These are phyloP conservation scores for Escallonia herrerae DNA, from an alignment of 129 eudicot species.

Conservation along the genomic window DNA sequence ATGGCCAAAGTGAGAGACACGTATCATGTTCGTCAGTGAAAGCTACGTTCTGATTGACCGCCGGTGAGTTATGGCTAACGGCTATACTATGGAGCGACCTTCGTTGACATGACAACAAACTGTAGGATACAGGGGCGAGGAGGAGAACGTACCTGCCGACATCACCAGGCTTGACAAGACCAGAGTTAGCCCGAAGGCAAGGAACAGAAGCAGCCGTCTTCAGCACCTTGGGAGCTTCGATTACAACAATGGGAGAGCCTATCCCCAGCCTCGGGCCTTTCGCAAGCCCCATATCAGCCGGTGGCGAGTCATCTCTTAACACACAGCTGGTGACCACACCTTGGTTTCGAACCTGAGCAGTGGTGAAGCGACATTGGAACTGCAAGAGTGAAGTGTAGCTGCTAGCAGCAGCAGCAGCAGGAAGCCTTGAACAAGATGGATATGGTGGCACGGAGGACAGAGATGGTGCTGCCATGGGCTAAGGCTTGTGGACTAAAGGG, in stretches of 20 bases:
- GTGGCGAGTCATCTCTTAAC: no score
- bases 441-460: neutral
- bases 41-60: no score
- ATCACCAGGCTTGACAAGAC: conserved; percentile 83
- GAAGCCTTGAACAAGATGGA: neutral
- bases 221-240: conserved; percentile 70
- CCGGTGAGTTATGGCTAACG: no score
- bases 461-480: neutral
- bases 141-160: conserved; percentile 61
- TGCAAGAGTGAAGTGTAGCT: neutral
- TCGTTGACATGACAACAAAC: no score
- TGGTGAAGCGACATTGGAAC: neutral
- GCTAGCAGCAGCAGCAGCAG: neutral
- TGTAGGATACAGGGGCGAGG: no score
- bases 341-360: neutral
- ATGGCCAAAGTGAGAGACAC: no score
- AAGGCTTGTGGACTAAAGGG: no score
- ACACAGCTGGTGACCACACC: neutral
- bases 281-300: neutral
- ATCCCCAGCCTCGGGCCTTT: conserved; percentile 23
- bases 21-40: no score
- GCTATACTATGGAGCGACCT: no score
- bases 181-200: conserved; percentile 71
- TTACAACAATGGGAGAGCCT: conserved; percentile 71
- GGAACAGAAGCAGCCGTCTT: conserved; percentile 96